phyloP scores from a whole-genome alignment of 139 green algal species.

The Chlorella sp. region DNA sequence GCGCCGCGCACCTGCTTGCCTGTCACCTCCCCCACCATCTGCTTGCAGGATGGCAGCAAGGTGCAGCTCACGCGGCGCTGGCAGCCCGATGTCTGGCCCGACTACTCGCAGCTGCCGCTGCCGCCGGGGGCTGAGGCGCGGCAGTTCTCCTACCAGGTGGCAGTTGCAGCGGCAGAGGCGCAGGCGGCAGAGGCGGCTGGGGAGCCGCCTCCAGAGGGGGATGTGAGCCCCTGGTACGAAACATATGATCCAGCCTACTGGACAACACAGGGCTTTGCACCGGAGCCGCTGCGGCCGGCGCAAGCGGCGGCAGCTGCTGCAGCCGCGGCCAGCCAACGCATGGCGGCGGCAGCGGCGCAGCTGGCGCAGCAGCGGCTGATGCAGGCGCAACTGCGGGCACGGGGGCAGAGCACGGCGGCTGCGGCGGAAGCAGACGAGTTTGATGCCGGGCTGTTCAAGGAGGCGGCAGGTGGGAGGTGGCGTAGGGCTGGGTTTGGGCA shows the following conservation, averaged over 20 bases:
- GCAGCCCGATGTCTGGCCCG: slow-evolving; percentile 12
- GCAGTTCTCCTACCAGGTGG: neutral
- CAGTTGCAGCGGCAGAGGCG: neutral
- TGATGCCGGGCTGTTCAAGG: slow-evolving; percentile 23
- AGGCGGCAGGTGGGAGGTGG: slow-evolving; percentile 4
- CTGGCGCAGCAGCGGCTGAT: slow-evolving; percentile 3
- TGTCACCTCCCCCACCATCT: no score
- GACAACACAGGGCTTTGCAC: neutral
- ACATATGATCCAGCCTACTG: neutral
- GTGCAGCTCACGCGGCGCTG: neutral
- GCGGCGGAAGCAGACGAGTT: slow-evolving; percentile 25
- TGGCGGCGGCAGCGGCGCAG: neutral
- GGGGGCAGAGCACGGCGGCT: slow-evolving; percentile 1
- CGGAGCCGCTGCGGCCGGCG: neutral
- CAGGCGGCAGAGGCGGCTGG: neutral
- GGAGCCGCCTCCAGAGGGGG: neutral
- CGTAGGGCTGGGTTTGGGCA: neutral
- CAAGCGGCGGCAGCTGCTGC: neutral
- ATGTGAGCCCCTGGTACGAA: slow-evolving; percentile 14
- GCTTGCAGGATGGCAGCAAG: slow-evolving; percentile 33
- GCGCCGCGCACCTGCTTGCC: neutral
- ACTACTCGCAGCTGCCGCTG: slow-evolving; percentile 3
- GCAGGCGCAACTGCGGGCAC: neutral
- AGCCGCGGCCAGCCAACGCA: neutral
- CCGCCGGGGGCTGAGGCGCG: neutral